Percentiles rank a stretch among this genome's conserved stretches.
Evolutionary conservation across 2,329 filamentous ascomycete species (phyloP).

Genomic region (Trichophyton benhamiae): DNA sequence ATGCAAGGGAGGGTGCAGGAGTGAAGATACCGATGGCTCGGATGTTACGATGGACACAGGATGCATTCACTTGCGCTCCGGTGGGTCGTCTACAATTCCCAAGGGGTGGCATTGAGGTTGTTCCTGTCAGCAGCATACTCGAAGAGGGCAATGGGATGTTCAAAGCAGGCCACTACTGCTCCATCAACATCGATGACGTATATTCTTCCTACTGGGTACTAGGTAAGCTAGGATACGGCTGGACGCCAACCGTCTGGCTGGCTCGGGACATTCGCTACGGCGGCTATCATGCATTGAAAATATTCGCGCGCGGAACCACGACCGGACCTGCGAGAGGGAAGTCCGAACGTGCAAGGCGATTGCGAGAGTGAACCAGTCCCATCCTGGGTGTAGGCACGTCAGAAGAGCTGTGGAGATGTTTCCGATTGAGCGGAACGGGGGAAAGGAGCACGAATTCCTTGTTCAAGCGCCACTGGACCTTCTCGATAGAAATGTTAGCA

Average conservation of each 20-base stretch:
- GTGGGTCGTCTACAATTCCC: conserved; percentile 15
- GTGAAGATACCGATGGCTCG: not conserved
- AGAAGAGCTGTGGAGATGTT: conserved; percentile 24
- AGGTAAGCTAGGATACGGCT: conserved; percentile 23
- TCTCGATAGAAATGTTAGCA: conserved; percentile 16
- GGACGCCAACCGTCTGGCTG: conserved; percentile 22
- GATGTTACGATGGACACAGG: not conserved
- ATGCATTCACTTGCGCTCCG: not conserved
- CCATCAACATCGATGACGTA: conserved; percentile 22
- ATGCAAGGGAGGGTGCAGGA: too few relatives aligned
- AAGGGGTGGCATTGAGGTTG: conserved; percentile 14
- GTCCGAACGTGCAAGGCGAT: conserved; percentile 22
- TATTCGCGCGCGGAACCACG: conserved; percentile 16
- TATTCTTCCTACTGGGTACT: conserved; percentile 20
- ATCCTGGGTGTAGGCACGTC: conserved; percentile 21
- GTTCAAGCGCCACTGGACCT: conserved; percentile 26
- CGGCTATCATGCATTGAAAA: conserved; percentile 18
- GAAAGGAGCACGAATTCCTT: conserved; percentile 20
- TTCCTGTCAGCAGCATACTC: conserved; percentile 14
- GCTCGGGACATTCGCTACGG: conserved; percentile 20
- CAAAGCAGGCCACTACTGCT: conserved; percentile 21
- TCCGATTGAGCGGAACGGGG: conserved; percentile 18
- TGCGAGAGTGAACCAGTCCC: conserved; percentile 15
- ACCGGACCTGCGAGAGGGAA: conserved; percentile 16
- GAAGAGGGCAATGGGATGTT: conserved; percentile 20